These are phyloP conservation scores for Salvia miltiorrhiza DNA, from an alignment of 257 asterid species.

Conservation along the genomic window DNA sequence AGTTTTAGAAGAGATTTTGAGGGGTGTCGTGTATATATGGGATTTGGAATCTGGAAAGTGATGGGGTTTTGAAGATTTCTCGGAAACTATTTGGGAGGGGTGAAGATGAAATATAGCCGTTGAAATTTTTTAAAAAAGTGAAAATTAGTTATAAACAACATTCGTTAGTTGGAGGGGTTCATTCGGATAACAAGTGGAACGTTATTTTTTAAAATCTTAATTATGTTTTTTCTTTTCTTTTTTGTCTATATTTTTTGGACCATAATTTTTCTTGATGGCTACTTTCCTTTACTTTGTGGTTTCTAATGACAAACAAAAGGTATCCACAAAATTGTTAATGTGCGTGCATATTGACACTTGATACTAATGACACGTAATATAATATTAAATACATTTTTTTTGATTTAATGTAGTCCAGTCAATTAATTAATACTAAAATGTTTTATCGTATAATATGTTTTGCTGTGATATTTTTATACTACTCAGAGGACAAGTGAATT, in stretches of 20 bases:
- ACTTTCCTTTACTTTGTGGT: background rate
- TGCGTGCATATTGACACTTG: background rate
- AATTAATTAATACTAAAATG: no score
- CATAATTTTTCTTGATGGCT: background rate
- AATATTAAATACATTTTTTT: no score
- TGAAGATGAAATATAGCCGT: constrained; percentile 39
- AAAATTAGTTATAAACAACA: constrained; percentile 6
- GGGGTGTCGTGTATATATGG: constrained; percentile 3
- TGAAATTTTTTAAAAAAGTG: constrained; percentile 28
- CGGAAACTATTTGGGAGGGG: background rate
- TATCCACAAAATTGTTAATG: background rate
- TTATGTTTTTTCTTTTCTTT: background rate
- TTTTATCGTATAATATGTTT: no score
- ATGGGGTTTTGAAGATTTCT: background rate
- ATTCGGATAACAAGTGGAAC: constrained; percentile 13
- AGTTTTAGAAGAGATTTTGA: constrained; percentile 24
- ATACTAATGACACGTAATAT: background rate
- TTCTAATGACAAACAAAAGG: background rate
- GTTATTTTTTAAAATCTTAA: constrained; percentile 10
- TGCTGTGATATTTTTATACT: no score
- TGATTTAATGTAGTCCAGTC: no score
- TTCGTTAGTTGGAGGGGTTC: constrained; percentile 10
- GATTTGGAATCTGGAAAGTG: constrained; percentile 28
- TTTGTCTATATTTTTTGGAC: background rate
- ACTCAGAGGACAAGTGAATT: no score